These are phyloP conservation scores for Talinum fruticosum DNA, from an alignment of 148 eudicot genomes.

Conservation along the genomic window DNA sequence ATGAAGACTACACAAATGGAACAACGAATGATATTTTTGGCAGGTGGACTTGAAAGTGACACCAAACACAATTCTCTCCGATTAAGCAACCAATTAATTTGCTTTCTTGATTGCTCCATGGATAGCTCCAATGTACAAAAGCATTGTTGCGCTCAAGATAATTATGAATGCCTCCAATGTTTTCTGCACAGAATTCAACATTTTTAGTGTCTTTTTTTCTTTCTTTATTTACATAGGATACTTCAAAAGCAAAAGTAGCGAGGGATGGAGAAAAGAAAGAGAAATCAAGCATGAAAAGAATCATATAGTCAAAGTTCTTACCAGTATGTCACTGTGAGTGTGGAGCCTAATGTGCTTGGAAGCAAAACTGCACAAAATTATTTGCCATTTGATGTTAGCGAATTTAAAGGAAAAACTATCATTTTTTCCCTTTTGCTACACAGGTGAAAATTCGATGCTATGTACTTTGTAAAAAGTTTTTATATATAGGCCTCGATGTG, in stretches of 20 bases:
- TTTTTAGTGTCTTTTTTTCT: not conserved
- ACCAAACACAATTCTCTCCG: not conserved
- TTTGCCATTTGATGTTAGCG: not conserved
- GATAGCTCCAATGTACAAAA: conserved; percentile 34
- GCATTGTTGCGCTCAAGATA: conserved; percentile 37
- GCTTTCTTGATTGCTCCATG: conserved; percentile 33
- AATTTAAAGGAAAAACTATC: not conserved
- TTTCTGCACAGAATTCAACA: conserved; percentile 19
- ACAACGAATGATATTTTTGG: not conserved
- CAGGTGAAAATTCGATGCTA: too few species aligned
- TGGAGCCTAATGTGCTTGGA: conserved; percentile 44
- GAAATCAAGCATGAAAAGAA: not conserved
- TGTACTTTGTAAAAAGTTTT: too few species aligned
- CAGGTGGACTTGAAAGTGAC: not conserved
- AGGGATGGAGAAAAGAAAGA: not conserved
- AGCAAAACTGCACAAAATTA: conserved; percentile 34
- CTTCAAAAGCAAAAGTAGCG: not conserved
- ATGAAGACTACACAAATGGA: not conserved
- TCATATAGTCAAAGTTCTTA: not conserved
- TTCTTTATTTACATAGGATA: not conserved
- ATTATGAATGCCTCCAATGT: conserved; percentile 41
- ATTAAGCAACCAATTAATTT: not conserved
- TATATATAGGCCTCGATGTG: too few species aligned
- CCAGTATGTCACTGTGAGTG: conserved; percentile 33
- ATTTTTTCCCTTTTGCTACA: not conserved